Evolutionary conservation across 345 rosid genomes (phyloP).

Genomic region (Mangifera indica): DNA sequence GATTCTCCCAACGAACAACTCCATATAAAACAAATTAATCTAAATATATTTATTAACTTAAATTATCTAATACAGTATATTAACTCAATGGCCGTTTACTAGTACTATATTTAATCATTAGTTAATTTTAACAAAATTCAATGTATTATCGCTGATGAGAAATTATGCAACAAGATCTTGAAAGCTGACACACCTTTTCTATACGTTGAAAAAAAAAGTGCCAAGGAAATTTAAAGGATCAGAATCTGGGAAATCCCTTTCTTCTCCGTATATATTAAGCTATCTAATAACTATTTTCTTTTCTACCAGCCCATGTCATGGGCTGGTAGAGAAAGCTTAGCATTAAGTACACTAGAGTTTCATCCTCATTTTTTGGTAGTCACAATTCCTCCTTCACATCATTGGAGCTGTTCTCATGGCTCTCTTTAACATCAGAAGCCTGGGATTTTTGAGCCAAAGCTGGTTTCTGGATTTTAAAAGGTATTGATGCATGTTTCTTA

Average conservation of each 20-base stretch:
- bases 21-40: too few species aligned
- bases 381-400: slow-evolving; percentile 80
- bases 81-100: too few species aligned
- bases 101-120: too few species aligned
- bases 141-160: background rate
- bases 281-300: slow-evolving; percentile 9
- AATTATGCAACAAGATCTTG: background rate
- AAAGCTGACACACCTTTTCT: background rate
- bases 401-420: slow-evolving; percentile 24
- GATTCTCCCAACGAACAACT: too few species aligned
- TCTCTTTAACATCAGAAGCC: slow-evolving; percentile 34
- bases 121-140: background rate
- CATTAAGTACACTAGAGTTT: slow-evolving; percentile 3
- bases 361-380: slow-evolving; percentile 21
- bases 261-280: slow-evolving; percentile 8
- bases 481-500: slow-evolving; percentile 84
- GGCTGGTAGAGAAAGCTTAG: slow-evolving; percentile 15
- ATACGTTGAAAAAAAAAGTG: too few species aligned
- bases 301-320: slow-evolving; percentile 16
- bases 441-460: slow-evolving; percentile 49
- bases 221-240: background rate
- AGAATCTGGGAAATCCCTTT: background rate
- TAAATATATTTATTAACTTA: too few species aligned
- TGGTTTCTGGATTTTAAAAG: slow-evolving; percentile 92
- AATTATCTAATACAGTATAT: too few species aligned